Conservation (phyloP, 2,329 filamentous ascomycete genomes). For the Cadophora malorum region DNA sequence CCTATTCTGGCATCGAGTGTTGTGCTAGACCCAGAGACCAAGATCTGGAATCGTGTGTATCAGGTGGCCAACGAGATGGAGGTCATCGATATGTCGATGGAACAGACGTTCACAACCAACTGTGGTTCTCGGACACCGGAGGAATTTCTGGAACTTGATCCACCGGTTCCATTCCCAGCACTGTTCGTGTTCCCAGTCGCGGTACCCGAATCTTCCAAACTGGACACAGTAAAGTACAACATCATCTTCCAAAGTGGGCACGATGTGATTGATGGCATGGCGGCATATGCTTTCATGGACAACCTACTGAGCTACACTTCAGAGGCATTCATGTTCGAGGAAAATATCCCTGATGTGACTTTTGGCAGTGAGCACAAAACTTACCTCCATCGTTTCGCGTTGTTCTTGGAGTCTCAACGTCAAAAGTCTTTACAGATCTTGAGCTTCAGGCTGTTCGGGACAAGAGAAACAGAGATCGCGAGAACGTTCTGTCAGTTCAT, state of each 20-base stretch:
- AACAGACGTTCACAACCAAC: neutral
- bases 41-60: neutral
- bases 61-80: neutral
- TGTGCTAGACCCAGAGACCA: neutral
- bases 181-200: neutral
- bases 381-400: neutral
- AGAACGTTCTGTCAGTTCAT: neutral
- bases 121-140: neutral
- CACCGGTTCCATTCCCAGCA: neutral
- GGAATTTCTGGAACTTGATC: neutral
- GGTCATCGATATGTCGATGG: neutral
- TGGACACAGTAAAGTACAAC: neutral
- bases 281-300: neutral
- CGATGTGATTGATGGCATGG: neutral
- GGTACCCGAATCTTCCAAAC: neutral
- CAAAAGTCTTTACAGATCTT: neutral
- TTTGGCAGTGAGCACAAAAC: neutral
- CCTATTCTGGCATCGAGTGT: neutral
- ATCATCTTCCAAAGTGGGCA: neutral
- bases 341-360: neutral
- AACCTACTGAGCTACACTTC: neutral
- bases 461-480: neutral
- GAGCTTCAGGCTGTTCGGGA: neutral
- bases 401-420: neutral
- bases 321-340: neutral